Evolutionary conservation across 208 protist genomes (phyloP), one percentile per base, ranked within the genome.

Genomic region (Leishmania turanica): DNA sequence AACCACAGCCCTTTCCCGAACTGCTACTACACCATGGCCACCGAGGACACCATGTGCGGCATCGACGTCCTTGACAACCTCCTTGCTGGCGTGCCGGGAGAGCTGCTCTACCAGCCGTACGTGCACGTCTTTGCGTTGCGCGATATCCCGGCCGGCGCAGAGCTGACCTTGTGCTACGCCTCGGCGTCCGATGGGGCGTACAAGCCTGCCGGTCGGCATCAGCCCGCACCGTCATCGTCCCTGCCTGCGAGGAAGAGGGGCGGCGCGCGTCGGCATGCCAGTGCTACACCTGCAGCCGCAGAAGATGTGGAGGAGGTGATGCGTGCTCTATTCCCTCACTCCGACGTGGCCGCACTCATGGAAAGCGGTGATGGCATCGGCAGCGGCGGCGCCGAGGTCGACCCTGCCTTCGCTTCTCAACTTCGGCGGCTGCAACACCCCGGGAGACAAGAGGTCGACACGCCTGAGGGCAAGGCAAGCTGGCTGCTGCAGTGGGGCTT

Each of bases 401-500:
- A 56, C 60, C 24, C 31, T 60, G 75, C 24, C 45, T 51, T 60
- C 15, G 62, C 37, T 6, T 58, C 51, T 19, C 21, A 75, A 53
- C 69, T 87, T 51, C 86, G 68, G 40, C 65, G 62, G 27, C 65
- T 86, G 45, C 68, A 80, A 34, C 84, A 90, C 73, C 76, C 78
- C 1, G 79, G 82, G 8, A 71, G 42, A 37, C 89, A 90, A 56
- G 83, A 91, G 71, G 82, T 93, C 0, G 51, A 87, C 40, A 90
- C 86, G 2, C 69, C 66, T 4, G 93, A 96, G 81, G 93, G 93
- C 49, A 78, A 84, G 2, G 92, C 90, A 42, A 79, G 77, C 17
- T 97, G 93, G 92, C 77, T 83, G 77, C 77, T 94, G 71, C 91
- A 95, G 87, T 97, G 93, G 92, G 93, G 93, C 56, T 97, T 97